Conservation (phyloP, 805 yeast species). For the Pichia exigua region DNA sequence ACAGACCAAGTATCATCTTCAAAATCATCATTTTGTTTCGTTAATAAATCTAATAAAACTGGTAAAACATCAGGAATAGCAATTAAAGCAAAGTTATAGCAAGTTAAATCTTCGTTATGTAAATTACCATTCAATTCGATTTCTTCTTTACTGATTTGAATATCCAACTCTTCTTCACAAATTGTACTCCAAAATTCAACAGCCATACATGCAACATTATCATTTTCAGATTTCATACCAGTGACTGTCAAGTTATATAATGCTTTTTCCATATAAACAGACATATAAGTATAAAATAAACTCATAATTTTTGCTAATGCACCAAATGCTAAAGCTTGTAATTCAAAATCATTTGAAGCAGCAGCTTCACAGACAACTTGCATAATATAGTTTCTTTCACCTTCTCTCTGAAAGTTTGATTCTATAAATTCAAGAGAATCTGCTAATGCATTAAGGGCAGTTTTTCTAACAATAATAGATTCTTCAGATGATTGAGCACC, state of each 20-base stretch:
- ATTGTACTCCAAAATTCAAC: constrained; percentile 99
- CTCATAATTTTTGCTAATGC: constrained; percentile 90
- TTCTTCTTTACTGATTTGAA: constrained; percentile 60
- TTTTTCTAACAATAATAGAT: constrained; percentile 64
- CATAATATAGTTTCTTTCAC: constrained; percentile 95
- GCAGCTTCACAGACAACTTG: constrained; percentile 99
- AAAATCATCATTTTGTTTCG: constrained; percentile 86
- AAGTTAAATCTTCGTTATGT: constrained; percentile 37
- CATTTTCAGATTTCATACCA: constrained; percentile 83
- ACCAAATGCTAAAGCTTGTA: constrained; percentile 93
- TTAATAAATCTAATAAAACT: constrained; percentile 67
- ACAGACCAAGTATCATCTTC: constrained; percentile 98
- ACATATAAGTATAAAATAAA: constrained; percentile 82
- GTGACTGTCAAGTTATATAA: constrained; percentile 79
- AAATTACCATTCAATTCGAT: neutral
- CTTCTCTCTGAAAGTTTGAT: constrained; percentile 82
- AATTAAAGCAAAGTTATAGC: constrained; percentile 75
- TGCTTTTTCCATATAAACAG: constrained; percentile 95
- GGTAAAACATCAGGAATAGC: constrained; percentile 86
- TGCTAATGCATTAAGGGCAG: constrained; percentile 88
- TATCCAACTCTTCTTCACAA: constrained; percentile 93
- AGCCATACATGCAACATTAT: constrained; percentile 93
- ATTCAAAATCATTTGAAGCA: constrained; percentile 72
- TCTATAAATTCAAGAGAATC: constrained; percentile 86
- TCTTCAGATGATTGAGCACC: constrained; percentile 87